Base-by-base conservation (phyloP, 306 rosid genomes). In the Cicer judaicum region DNA sequence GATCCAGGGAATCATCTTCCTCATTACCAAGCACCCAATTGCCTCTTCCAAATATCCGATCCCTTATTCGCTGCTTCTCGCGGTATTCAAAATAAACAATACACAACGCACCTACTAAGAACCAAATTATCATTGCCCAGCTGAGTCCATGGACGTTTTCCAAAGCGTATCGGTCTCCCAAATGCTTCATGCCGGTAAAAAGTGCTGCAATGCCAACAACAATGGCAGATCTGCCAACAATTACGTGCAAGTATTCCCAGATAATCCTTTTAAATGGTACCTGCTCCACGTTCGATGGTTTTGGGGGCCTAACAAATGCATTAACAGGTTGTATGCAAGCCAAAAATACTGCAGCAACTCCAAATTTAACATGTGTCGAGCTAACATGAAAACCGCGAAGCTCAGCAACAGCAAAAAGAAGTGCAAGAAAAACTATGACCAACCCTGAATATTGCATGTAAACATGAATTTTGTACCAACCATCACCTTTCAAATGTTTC, bases 401-500 rank as follows among this genome's bases (percentile, higher is more conserved):
- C 86, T 91, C 98, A 10, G 96, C 98, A 61, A 93, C 86, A 3
- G 97, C 98, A 82, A 93, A 93, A 62, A 93, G 96, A 75, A 93
- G 91, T 15, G 89, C 97, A 50, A 93, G 90, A 15, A 93, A 64
- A 79, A 88, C 80, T 61, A 93, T 88, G 60, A 85, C 70, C 89
- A 93, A 79, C 71, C 97, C 98, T 9, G 96, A 91, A 84, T 87
- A 93, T 84, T 93, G 98, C 88, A 91, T 76, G 89, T 93, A 93
- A 49, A 88, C 93, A 81, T 93, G 98, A 83, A 89, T 88, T 81
- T 83, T 83, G 88, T 70, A 93, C 98, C 98, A 93, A 5, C 90
- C 87, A 77, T 89, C 96, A 56, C 98, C 97, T 87, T 93, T 93
- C 16, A 93, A 87, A 76, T 91, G 96, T 85, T 93, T 93, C 14